Conservation (phyloP, 306 rosid species). For the Astragalus glycyphyllos region DNA sequence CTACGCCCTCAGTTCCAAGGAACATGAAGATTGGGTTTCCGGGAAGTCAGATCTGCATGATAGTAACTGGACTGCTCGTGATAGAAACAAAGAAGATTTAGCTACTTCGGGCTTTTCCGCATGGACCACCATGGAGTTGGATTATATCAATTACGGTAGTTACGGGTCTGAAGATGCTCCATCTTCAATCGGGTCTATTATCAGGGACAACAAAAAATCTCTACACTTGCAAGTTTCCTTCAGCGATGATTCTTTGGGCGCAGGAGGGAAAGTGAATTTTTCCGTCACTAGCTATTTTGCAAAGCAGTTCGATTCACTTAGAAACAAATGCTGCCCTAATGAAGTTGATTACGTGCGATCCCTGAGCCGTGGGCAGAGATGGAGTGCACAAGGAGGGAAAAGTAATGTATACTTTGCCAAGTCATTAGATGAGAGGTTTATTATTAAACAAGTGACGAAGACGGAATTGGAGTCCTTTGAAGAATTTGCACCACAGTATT, state of each 20-base stretch:
- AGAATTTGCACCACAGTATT: constrained; percentile 88
- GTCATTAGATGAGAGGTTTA: constrained; percentile 92
- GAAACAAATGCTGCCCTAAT: constrained; percentile 86
- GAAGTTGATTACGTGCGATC: constrained; percentile 87
- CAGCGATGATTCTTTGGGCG: constrained; percentile 67
- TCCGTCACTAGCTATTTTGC: constrained; percentile 96
- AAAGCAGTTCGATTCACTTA: constrained; percentile 80
- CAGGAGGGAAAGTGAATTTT: constrained; percentile 79
- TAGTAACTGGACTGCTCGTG: constrained; percentile 52
- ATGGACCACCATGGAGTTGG: constrained; percentile 81
- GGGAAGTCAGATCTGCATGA: constrained; percentile 62
- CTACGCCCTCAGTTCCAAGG: constrained; percentile 84
- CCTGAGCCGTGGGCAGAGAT: constrained; percentile 83
- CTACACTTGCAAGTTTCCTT: constrained; percentile 78
- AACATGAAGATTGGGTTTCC: constrained; percentile 78
- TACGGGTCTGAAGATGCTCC: constrained; percentile 86
- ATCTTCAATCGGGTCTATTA: constrained; percentile 65
- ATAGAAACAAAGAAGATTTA: constrained; percentile 62
- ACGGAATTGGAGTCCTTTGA: constrained; percentile 93
- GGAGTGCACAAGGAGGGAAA: constrained; percentile 99
- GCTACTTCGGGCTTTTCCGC: constrained; percentile 67
- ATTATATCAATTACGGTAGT: constrained; percentile 69
- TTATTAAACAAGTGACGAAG: constrained; percentile 89
- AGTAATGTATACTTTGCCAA: constrained; percentile 97
- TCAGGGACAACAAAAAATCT: constrained; percentile 73